Percentiles rank a stretch among this genome's conserved stretches.
These are phyloP conservation scores for Daldinia sp. DNA, from an alignment of 2,329 filamentous ascomycete species.

Conservation along the genomic window DNA sequence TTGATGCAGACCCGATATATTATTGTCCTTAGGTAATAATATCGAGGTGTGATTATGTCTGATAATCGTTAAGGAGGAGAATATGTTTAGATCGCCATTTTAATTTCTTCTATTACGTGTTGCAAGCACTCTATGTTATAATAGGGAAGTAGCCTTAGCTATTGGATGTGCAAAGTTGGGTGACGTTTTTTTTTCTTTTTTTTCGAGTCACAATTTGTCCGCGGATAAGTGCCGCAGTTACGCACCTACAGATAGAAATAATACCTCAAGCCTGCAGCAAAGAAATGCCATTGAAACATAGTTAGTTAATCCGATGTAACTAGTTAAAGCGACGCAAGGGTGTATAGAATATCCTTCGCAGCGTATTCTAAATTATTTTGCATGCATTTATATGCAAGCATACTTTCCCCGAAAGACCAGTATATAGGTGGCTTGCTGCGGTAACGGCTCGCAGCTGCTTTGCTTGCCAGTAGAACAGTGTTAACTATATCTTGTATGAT, in stretches of 20 bases:
- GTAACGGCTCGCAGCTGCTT: neutral
- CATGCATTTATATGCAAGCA: neutral
- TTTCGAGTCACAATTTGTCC: slow-evolving; percentile 7
- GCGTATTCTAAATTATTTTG: neutral
- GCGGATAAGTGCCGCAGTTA: slow-evolving; percentile 15
- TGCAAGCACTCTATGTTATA: neutral
- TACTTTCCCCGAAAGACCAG: neutral
- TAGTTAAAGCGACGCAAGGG: neutral
- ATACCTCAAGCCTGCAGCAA: neutral
- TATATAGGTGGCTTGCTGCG: neutral
- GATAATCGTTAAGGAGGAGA: neutral
- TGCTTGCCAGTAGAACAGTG: neutral
- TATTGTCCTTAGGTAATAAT: neutral
- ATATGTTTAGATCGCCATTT: slow-evolving; percentile 1
- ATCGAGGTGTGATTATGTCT: neutral
- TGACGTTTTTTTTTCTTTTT: too few relatives aligned
- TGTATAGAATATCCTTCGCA: neutral
- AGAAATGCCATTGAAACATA: slow-evolving; percentile 1
- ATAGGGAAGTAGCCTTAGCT: neutral
- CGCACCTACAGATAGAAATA: slow-evolving; percentile 6
- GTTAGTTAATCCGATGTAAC: slow-evolving; percentile 3
- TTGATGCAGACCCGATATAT: neutral
- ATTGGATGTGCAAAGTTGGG: neutral
- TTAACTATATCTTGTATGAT: slow-evolving; percentile 3
- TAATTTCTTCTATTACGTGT: neutral